Evolutionary conservation across 208 protist genomes (phyloP).

Genomic region (Leishmania lainsoni): DNA sequence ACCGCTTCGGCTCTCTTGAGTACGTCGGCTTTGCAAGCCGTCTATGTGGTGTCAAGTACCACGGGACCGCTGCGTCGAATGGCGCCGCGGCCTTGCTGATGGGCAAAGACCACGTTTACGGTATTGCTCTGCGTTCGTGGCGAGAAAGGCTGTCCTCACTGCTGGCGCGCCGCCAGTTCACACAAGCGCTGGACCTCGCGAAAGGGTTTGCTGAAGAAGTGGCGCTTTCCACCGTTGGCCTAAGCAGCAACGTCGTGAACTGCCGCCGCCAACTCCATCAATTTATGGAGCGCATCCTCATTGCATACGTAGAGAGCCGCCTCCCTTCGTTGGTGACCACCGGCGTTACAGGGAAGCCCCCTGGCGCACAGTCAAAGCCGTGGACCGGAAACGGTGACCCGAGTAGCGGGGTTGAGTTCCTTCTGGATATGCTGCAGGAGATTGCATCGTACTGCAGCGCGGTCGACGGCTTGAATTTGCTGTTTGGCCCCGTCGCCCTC

Average conservation of each 20-base stretch:
- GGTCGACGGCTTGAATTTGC: conserved; percentile 56
- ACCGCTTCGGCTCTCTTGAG: conserved; percentile 37
- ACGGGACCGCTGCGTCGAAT: conserved; percentile 40
- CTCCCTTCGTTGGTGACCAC: neutral
- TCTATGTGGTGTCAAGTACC: conserved; percentile 39
- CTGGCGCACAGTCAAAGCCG: neutral
- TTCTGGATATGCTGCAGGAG: conserved; percentile 14
- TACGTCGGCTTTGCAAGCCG: conserved; percentile 36
- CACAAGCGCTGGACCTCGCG: conserved; percentile 63
- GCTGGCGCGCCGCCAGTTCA: conserved; percentile 39
- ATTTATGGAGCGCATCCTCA: conserved; percentile 54
- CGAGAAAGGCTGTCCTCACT: conserved; percentile 57
- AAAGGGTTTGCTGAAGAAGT: conserved; percentile 67
- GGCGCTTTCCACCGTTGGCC: conserved; percentile 58
- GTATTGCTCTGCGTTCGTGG: conserved; percentile 69
- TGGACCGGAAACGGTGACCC: neutral
- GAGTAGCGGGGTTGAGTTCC: neutral
- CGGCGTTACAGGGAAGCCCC: neutral
- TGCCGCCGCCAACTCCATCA: conserved; percentile 43
- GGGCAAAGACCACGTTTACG: conserved; percentile 39
- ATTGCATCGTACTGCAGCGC: conserved; percentile 50
- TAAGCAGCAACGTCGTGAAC: conserved; percentile 35
- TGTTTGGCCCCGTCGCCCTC: conserved; percentile 53
- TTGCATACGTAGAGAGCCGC: conserved; percentile 37
- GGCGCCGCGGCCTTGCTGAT: conserved; percentile 40